phyloP scores from a whole-genome alignment of 768 basidiomycete genomes.

The Crucibulum laeve region DNA sequence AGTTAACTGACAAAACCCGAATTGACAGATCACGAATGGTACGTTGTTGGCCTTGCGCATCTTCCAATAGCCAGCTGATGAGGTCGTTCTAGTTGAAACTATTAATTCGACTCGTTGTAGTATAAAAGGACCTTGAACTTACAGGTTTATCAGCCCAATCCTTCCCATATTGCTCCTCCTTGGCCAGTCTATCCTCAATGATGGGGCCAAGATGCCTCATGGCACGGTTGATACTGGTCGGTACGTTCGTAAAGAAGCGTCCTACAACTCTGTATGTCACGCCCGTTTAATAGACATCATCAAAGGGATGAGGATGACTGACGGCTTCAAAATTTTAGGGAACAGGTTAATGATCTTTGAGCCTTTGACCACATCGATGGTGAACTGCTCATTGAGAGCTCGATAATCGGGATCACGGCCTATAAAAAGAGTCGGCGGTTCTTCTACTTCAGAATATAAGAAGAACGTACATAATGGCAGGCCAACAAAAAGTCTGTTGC shows the following conservation, averaged over 20 bases:
- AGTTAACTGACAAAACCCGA: conserved; percentile 29
- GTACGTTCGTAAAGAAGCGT: conserved; percentile 16
- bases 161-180: conserved; percentile 19
- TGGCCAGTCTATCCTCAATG: conserved; percentile 24
- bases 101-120: neutral
- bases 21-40: conserved; percentile 21
- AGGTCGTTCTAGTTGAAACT: conserved; percentile 33
- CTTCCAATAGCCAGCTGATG: conserved; percentile 41
- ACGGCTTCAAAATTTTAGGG: conserved; percentile 16
- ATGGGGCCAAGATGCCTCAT: conserved; percentile 21
- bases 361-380: conserved; percentile 12
- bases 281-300: conserved; percentile 2
- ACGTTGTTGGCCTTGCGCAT: conserved; percentile 23
- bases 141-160: conserved; percentile 30
- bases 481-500: conserved; percentile 38
- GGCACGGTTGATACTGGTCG: conserved; percentile 15
- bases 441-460: neutral
- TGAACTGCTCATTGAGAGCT: conserved; percentile 16
- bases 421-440: neutral
- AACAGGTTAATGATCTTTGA: conserved; percentile 15
- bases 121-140: conserved; percentile 1
- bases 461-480: conserved; percentile 31
- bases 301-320: conserved; percentile 1
- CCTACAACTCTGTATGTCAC: conserved; percentile 14
- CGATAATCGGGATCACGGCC: conserved; percentile 18